phyloP scores from a whole-genome alignment of 108 stramenopile species.

The Aurantiochytrium sp. region DNA sequence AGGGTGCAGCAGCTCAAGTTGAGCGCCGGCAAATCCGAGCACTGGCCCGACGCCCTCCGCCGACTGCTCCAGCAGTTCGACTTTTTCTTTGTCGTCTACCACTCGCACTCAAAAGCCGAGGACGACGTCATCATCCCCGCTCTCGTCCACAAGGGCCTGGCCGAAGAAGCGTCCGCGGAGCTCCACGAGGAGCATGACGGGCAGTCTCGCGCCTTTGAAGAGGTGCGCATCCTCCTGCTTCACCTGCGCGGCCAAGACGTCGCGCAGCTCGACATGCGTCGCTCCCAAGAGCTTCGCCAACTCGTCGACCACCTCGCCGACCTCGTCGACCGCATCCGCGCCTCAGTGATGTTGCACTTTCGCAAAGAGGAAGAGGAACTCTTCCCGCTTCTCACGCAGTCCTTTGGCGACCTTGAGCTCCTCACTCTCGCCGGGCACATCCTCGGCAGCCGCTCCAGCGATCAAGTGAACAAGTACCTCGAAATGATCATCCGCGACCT shows the following conservation, averaged over 20 bases:
- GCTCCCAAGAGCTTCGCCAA: background rate
- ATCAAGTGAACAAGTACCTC: slow-evolving; percentile 29
- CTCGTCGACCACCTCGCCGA: background rate
- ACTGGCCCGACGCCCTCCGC: background rate
- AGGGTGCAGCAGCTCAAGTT: background rate
- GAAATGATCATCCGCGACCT: slow-evolving; percentile 45
- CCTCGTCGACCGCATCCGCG: background rate
- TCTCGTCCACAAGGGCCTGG: slow-evolving; percentile 34
- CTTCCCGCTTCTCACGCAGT: background rate
- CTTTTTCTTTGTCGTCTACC: slow-evolving; percentile 39
- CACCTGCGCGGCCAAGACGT: background rate
- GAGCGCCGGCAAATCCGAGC: background rate
- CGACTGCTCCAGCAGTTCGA: slow-evolving; percentile 31
- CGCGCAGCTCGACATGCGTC: background rate
- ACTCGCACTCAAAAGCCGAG: slow-evolving; percentile 45
- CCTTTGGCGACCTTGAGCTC: background rate
- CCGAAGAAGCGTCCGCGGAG: background rate
- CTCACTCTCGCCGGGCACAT: slow-evolving; percentile 4
- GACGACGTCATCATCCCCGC: slow-evolving; percentile 49
- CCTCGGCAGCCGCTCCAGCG: background rate
- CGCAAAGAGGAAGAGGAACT: slow-evolving; percentile 13
- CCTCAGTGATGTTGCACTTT: background rate
- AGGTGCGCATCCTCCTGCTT: background rate
- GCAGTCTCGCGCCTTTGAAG: background rate
- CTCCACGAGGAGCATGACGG: background rate